Evolutionary conservation across 2,329 filamentous ascomycete genomes (phyloP).

Genomic region (Xylaria sp.): DNA sequence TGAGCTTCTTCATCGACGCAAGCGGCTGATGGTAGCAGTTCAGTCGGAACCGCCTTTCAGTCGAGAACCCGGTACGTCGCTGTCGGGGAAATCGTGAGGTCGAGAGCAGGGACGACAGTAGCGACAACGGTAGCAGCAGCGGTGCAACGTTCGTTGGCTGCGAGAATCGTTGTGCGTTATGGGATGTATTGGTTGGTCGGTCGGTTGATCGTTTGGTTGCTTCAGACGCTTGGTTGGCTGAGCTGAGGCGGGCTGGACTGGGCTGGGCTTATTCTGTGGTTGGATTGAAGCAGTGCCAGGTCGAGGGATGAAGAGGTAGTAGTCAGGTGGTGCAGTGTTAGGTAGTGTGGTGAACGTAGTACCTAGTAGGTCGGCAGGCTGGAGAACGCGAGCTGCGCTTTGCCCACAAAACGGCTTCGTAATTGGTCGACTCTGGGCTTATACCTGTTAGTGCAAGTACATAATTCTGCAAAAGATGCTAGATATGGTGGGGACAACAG

Average conservation of each 20-base stretch:
- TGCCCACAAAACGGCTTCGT: conserved; percentile 13
- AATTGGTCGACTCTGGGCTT: conserved; percentile 15
- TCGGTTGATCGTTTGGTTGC: conserved; percentile 13
- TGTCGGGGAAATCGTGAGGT: conserved; percentile 20
- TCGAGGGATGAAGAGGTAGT: conserved; percentile 32
- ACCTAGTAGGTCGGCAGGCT: not conserved
- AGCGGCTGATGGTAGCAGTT: conserved; percentile 27
- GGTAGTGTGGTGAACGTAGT: conserved; percentile 13
- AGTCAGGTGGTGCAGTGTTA: not conserved
- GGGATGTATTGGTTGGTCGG: conserved; percentile 8
- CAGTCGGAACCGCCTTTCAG: conserved; percentile 32
- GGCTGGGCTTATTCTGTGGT: conserved; percentile 27
- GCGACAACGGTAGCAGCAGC: not conserved
- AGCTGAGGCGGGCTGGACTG: conserved; percentile 22
- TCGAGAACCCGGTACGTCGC: conserved; percentile 17
- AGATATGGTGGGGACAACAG: not conserved
- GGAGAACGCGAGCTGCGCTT: conserved; percentile 21
- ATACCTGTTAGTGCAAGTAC: not conserved
- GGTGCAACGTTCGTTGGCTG: conserved; percentile 35
- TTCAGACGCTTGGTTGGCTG: conserved; percentile 18
- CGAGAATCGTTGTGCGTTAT: not conserved
- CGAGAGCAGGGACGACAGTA: conserved; percentile 12
- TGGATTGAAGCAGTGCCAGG: conserved; percentile 36
- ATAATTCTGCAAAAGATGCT: not conserved
- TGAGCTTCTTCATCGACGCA: conserved; percentile 36